Evolutionary conservation across 2,329 filamentous ascomycete species (phyloP).

Genomic region (Ophiostoma novo-ulmi): DNA sequence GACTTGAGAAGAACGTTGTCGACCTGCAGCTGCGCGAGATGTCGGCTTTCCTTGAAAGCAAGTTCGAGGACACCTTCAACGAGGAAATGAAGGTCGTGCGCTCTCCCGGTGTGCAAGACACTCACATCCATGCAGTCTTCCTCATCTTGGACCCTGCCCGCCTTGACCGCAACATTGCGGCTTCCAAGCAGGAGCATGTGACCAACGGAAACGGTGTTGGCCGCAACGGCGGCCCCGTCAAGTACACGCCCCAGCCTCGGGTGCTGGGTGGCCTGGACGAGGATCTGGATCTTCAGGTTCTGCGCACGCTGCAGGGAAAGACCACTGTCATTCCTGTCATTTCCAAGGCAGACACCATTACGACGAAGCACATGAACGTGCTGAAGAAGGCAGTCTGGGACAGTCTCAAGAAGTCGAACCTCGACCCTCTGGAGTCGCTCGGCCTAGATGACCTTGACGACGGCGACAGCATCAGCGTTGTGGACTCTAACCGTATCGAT

Average conservation of each 20-base stretch:
- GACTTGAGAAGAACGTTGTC: conserved; percentile 88
- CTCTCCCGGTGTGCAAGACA: conserved; percentile 87
- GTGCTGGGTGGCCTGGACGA: conserved; percentile 71
- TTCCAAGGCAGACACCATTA: conserved; percentile 94
- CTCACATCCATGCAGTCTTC: conserved; percentile 95
- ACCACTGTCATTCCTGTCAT: conserved; percentile 94
- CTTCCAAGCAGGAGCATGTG: conserved; percentile 47
- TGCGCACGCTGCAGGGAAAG: conserved; percentile 83
- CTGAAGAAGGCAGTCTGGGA: conserved; percentile 89
- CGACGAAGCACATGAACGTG: conserved; percentile 86
- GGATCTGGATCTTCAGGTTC: conserved; percentile 82
- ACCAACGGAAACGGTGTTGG: conserved; percentile 40
- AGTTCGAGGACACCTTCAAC: conserved; percentile 95
- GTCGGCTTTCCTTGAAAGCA: conserved; percentile 87
- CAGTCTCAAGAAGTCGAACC: conserved; percentile 74
- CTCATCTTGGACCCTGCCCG: conserved; percentile 82
- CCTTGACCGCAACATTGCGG: conserved; percentile 75
- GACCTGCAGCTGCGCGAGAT: conserved; percentile 92
- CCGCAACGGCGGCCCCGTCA: conserved; percentile 44
- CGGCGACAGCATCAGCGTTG: conserved; percentile 36
- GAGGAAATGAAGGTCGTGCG: conserved; percentile 98
- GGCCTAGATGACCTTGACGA: conserved; percentile 72
- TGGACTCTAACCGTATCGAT: conserved; percentile 49
- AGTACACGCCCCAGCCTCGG: conserved; percentile 41
- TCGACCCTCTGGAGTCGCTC: conserved; percentile 84